Conservation (phyloP, 805 yeast species). For the Monosporozyma solicola region DNA sequence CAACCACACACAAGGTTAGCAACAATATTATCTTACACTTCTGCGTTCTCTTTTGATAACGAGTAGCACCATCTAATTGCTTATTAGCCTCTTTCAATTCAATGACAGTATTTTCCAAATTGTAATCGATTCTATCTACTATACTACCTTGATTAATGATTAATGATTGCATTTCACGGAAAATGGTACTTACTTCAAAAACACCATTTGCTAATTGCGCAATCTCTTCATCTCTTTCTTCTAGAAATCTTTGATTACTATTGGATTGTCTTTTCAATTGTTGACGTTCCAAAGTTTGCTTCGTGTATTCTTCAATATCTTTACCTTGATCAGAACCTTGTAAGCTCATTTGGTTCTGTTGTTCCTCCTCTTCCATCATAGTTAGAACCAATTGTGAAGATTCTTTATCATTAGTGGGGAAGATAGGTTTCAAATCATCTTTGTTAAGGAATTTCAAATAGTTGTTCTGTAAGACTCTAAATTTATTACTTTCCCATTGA, state of each 20-base stretch:
- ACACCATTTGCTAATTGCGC: slow-evolving; percentile 90
- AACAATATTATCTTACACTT: slow-evolving; percentile 83
- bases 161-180: slow-evolving; percentile 84
- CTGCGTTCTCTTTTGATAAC: slow-evolving; percentile 78
- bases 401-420: slow-evolving; percentile 24
- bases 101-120: slow-evolving; percentile 68
- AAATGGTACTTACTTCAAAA: slow-evolving; percentile 83
- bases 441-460: slow-evolving; percentile 77
- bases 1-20: slow-evolving; percentile 59
- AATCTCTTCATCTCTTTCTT: slow-evolving; percentile 80
- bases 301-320: slow-evolving; percentile 34
- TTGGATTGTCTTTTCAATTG: slow-evolving; percentile 17
- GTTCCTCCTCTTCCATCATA: slow-evolving; percentile 24
- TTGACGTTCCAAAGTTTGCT: slow-evolving; percentile 23
- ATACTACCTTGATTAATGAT: slow-evolving; percentile 94
- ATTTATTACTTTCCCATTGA: slow-evolving; percentile 67
- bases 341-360: neutral
- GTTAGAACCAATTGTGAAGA: slow-evolving; percentile 20
- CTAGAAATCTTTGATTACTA: slow-evolving; percentile 19
- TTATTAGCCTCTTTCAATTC: slow-evolving; percentile 70
- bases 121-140: slow-evolving; percentile 88
- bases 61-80: slow-evolving; percentile 66
- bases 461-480: slow-evolving; percentile 80
- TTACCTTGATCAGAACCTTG: slow-evolving; percentile 19
- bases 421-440: slow-evolving; percentile 53